Evolutionary conservation across 139 green algal species (phyloP).

Genomic region (Protoeuglena noctilucae): DNA sequence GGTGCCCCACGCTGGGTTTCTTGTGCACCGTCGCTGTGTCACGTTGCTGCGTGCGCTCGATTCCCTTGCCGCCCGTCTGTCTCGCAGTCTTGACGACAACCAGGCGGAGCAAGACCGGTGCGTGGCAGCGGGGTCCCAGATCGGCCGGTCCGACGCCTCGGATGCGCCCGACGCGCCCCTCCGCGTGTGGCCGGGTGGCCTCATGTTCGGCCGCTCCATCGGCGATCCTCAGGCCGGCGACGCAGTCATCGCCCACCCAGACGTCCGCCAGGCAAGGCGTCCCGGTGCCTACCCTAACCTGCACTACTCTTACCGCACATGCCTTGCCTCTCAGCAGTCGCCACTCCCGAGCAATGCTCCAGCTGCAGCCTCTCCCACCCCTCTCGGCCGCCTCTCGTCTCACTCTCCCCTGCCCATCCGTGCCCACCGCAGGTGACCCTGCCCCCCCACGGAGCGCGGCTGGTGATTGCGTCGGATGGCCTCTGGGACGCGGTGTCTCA

Average conservation of each 20-base stretch:
- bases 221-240: slow-evolving; percentile 44
- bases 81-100: slow-evolving; percentile 47
- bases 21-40: too few relatives aligned
- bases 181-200: slow-evolving; percentile 74
- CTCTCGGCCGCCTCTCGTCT: too few relatives aligned
- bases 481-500: slow-evolving; percentile 68
- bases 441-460: slow-evolving; percentile 44
- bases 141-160: slow-evolving; percentile 18
- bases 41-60: too few relatives aligned
- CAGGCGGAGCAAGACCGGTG: slow-evolving; percentile 44
- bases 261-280: slow-evolving; percentile 38
- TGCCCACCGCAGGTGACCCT: slow-evolving; percentile 33
- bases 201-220: slow-evolving; percentile 69
- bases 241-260: slow-evolving; percentile 25
- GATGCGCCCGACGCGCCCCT: slow-evolving; percentile 49
- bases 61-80: too few relatives aligned
- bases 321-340: too few relatives aligned
- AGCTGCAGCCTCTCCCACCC: too few relatives aligned
- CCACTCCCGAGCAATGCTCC: too few relatives aligned
- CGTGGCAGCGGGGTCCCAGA: slow-evolving; percentile 25
- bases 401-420: too few relatives aligned
- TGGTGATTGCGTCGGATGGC: slow-evolving; percentile 76
- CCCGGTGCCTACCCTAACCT: too few relatives aligned
- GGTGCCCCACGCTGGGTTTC: too few relatives aligned
- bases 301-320: too few relatives aligned